These are phyloP conservation scores for Sanghuangporus sanghuang DNA, from an alignment of 1,284 basidiomycete species.

Conservation along the genomic window DNA sequence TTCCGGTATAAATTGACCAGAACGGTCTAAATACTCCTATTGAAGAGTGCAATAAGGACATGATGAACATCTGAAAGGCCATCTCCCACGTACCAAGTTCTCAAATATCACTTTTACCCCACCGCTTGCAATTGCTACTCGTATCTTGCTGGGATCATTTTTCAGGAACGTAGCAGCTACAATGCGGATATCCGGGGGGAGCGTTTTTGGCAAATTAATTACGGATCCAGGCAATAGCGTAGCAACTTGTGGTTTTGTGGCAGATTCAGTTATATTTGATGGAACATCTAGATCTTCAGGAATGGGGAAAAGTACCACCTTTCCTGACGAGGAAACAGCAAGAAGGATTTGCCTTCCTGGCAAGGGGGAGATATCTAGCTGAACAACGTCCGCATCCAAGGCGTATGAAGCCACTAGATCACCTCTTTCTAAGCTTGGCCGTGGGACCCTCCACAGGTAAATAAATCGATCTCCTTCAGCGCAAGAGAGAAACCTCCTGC, in stretches of 20 bases:
- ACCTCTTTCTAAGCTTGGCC: conserved; percentile 39
- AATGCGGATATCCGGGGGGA: conserved; percentile 34
- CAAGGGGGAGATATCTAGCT: conserved; percentile 39
- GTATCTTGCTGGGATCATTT: conserved; percentile 41
- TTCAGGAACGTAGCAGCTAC: conserved; percentile 44
- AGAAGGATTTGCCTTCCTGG: conserved; percentile 42
- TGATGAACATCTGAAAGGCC: neutral
- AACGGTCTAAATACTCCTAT: conserved; percentile 51
- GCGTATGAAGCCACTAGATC: conserved; percentile 61
- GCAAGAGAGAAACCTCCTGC: conserved; percentile 57
- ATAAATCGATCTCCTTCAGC: conserved; percentile 74
- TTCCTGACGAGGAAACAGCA: conserved; percentile 61
- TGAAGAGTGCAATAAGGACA: neutral
- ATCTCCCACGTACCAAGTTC: conserved; percentile 44
- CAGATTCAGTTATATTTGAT: conserved; percentile 31
- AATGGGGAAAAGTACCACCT: conserved; percentile 59
- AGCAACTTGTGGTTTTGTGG: conserved; percentile 38
- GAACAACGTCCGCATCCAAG: conserved; percentile 62
- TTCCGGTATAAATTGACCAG: conserved; percentile 53
- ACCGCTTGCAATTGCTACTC: conserved; percentile 57
- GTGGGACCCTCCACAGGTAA: conserved; percentile 57
- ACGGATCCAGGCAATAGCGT: conserved; percentile 48
- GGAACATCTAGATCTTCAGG: conserved; percentile 40
- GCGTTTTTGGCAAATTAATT: conserved; percentile 36
- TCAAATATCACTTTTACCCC: conserved; percentile 69